A percentile compares a stretch with the other conserved stretches of the same genome.
Evolutionary conservation across 1,284 basidiomycete genomes (phyloP).

Genomic region (Phenoliferia sp.): DNA sequence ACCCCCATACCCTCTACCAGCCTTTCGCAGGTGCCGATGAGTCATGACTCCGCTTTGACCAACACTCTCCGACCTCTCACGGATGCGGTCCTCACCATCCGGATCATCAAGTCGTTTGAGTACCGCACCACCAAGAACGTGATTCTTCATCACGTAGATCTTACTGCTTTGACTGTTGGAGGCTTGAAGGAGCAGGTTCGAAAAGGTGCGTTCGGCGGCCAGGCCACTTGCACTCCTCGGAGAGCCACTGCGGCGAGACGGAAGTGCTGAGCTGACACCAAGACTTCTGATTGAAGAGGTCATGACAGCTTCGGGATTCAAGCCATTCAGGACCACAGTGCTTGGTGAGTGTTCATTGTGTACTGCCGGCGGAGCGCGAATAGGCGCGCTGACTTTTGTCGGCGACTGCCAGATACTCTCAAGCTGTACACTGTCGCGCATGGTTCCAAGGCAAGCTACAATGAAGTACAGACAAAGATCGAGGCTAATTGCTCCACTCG

Average conservation of each 20-base stretch:
- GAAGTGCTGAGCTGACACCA: slow-evolving; percentile 1
- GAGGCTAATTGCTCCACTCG: neutral
- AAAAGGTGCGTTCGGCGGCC: slow-evolving; percentile 51
- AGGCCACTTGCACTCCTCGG: neutral
- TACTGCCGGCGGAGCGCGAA: neutral
- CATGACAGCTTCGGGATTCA: slow-evolving; percentile 70
- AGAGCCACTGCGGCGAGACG: neutral
- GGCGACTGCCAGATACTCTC: slow-evolving; percentile 59
- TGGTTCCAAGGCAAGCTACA: slow-evolving; percentile 68
- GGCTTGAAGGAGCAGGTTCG: slow-evolving; percentile 65
- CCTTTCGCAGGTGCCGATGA: neutral
- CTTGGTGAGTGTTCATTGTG: slow-evolving; percentile 53
- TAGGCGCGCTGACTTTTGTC: neutral
- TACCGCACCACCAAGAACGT: slow-evolving; percentile 85
- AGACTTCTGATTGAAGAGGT: no score
- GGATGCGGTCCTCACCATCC: slow-evolving; percentile 75
- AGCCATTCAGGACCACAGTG: slow-evolving; percentile 67
- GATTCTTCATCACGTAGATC: slow-evolving; percentile 74
- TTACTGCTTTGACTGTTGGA: slow-evolving; percentile 69
- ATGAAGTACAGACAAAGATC: neutral
- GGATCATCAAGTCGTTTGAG: slow-evolving; percentile 92
- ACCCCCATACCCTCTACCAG: no score
- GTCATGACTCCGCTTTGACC: slow-evolving; percentile 41
- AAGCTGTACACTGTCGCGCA: slow-evolving; percentile 94
- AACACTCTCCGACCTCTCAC: slow-evolving; percentile 64